Evolutionary conservation across 352 stramenopile species (phyloP).

Genomic region (Thalassiosira mediterranea): DNA sequence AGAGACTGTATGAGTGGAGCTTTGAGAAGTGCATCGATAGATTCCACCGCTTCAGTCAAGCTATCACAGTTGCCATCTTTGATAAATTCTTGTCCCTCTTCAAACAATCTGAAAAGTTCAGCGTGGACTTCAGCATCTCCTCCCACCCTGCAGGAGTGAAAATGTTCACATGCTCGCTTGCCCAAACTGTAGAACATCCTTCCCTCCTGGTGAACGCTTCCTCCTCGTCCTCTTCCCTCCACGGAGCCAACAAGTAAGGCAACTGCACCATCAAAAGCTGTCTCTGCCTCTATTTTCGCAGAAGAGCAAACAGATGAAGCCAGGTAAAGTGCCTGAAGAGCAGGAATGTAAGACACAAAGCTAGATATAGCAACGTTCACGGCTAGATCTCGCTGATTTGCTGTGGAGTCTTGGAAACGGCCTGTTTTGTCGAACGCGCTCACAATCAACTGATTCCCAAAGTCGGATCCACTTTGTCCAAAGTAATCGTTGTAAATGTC

Average conservation of each 20-base stretch:
- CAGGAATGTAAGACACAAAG: conserved; percentile 64
- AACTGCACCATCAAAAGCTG: conserved; percentile 70
- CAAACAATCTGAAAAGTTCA: conserved; percentile 55
- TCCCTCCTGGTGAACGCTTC: conserved; percentile 51
- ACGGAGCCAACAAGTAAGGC: conserved; percentile 77
- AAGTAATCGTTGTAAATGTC: conserved; percentile 44
- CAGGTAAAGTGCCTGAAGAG: conserved; percentile 53
- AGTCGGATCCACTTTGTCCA: conserved; percentile 25
- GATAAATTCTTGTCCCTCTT: conserved; percentile 48
- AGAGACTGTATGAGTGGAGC: conserved; percentile 65
- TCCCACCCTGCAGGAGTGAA: conserved; percentile 56
- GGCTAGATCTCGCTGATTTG: conserved; percentile 47
- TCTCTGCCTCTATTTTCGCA: conserved; percentile 13
- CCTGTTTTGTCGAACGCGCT: conserved; percentile 40
- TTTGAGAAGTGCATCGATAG: conserved; percentile 55
- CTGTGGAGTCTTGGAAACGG: conserved; percentile 36
- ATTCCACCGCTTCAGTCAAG: conserved; percentile 34
- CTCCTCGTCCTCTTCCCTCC: conserved; percentile 53
- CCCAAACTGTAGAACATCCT: conserved; percentile 68
- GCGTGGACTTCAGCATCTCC: conserved; percentile 60
- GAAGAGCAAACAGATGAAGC: conserved; percentile 46
- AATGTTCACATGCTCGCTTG: conserved; percentile 71
- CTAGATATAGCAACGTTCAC: conserved; percentile 61
- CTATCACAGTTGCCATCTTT: conserved; percentile 52
- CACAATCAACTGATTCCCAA: conserved; percentile 56